Conservation (phyloP, 2,329 filamentous ascomycete species). For the Paraphaeosphaeria sporulosa region DNA sequence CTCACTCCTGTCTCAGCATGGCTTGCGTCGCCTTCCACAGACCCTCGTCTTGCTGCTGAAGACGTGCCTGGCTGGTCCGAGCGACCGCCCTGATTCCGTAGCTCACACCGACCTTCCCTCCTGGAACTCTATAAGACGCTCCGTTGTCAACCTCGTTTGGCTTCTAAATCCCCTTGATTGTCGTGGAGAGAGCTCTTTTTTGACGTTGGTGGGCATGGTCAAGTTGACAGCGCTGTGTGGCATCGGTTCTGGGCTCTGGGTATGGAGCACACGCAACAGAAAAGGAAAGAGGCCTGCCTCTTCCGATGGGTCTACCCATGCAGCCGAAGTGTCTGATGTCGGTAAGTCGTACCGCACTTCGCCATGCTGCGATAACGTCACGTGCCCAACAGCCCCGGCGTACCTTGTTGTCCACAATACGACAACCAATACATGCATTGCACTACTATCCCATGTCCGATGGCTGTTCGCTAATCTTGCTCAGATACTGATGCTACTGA, state of each 20-base stretch:
- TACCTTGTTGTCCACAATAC: background rate
- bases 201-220: conserved; percentile 48
- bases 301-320: conserved; percentile 27
- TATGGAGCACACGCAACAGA: conserved; percentile 34
- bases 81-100: conserved; percentile 33
- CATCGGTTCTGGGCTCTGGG: conserved; percentile 45
- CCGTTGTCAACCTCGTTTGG: conserved; percentile 27
- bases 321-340: conserved; percentile 26
- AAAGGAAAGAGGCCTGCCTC: conserved; percentile 26
- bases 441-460: background rate
- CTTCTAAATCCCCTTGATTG: conserved; percentile 35
- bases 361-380: conserved; percentile 11
- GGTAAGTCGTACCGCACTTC: conserved; percentile 34
- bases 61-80: conserved; percentile 33
- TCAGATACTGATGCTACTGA: conserved; percentile 66
- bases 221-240: conserved; percentile 48
- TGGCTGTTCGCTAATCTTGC: background rate
- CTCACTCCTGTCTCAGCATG: conserved; percentile 35
- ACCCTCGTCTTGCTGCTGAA: conserved; percentile 44
- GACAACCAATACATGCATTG: background rate
- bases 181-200: conserved; percentile 24
- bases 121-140: conserved; percentile 38
- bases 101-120: conserved; percentile 34
- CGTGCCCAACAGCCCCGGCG: background rate
- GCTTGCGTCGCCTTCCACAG: conserved; percentile 48